These are phyloP conservation scores for Penicillium odoratum DNA, from an alignment of 495 filamentous ascomycete genomes.

Conservation along the genomic window DNA sequence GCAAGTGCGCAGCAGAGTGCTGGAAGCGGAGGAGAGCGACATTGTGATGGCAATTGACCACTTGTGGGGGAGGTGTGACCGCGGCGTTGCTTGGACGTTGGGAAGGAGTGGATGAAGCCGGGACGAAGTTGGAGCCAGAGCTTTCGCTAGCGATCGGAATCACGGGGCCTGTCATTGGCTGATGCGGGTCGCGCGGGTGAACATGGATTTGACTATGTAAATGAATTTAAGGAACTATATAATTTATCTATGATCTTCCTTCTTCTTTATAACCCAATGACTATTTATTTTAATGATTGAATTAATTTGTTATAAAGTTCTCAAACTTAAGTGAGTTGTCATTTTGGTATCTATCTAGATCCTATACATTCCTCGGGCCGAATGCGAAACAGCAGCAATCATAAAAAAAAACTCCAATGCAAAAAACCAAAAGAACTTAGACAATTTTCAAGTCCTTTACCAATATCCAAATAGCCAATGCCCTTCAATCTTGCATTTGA, in stretches of 20 bases:
- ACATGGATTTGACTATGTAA: slow-evolving; percentile 10
- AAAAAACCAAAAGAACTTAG: slow-evolving; percentile 21
- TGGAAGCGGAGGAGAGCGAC: slow-evolving; percentile 50
- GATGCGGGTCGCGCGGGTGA: slow-evolving; percentile 21
- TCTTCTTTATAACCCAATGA: background rate
- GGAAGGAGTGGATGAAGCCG: slow-evolving; percentile 42
- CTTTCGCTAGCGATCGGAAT: slow-evolving; percentile 52
- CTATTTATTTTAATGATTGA: background rate
- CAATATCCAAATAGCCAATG: background rate
- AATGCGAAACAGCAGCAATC: slow-evolving; percentile 13
- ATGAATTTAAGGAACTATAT: background rate
- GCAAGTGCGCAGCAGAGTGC: slow-evolving; percentile 51
- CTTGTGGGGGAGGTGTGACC: slow-evolving; percentile 19
- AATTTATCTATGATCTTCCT: background rate
- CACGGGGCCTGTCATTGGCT: slow-evolving; percentile 47
- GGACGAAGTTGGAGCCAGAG: slow-evolving; percentile 44
- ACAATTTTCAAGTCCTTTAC: slow-evolving; percentile 14
- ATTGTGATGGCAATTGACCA: slow-evolving; percentile 45
- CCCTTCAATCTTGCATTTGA: slow-evolving; percentile 48
- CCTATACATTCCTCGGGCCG: slow-evolving; percentile 1
- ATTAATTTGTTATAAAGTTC: background rate
- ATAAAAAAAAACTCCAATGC: slow-evolving; percentile 27
- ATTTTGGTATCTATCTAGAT: background rate
- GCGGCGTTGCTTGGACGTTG: slow-evolving; percentile 34
- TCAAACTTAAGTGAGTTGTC: background rate